These are phyloP conservation scores for Candida insectalens DNA, from an alignment of 805 yeast species.

Conservation along the genomic window DNA sequence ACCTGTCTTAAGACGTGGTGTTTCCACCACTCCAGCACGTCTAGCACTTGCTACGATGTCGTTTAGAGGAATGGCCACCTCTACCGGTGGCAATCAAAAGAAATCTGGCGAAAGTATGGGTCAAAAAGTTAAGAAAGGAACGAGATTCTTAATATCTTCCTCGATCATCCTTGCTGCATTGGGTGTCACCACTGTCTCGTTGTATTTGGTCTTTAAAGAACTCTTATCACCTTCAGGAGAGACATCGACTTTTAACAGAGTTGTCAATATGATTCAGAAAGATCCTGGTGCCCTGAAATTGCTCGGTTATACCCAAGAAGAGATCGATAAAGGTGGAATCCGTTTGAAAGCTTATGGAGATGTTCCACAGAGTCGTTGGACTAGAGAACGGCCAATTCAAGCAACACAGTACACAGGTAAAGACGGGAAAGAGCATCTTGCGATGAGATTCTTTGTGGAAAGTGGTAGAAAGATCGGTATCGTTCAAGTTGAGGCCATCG, in stretches of 20 bases:
- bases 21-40: too few relatives aligned
- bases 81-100: too few relatives aligned
- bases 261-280: conserved; percentile 66
- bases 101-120: too few relatives aligned
- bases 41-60: too few relatives aligned
- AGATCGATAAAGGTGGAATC: conserved; percentile 31
- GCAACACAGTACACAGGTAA: conserved; percentile 55
- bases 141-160: conserved; percentile 55
- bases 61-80: too few relatives aligned
- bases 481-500: conserved; percentile 74
- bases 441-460: conserved; percentile 83
- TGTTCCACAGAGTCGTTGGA: conserved; percentile 61
- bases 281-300: conserved; percentile 50
- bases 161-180: conserved; percentile 57
- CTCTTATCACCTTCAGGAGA: conserved; percentile 85
- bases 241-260: conserved; percentile 81
- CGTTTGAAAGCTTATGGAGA: conserved; percentile 83
- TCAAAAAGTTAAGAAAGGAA: conserved; percentile 34
- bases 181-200: conserved; percentile 56
- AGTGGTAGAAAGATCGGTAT: conserved; percentile 55
- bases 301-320: conserved; percentile 30
- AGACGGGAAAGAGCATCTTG: conserved; percentile 70
- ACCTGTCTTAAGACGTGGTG: too few relatives aligned
- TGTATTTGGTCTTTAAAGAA: conserved; percentile 72
- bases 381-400: conserved; percentile 77